These are phyloP conservation scores for Haematococcus sp. DNA, from an alignment of 139 green algal genomes.

Conservation along the genomic window DNA sequence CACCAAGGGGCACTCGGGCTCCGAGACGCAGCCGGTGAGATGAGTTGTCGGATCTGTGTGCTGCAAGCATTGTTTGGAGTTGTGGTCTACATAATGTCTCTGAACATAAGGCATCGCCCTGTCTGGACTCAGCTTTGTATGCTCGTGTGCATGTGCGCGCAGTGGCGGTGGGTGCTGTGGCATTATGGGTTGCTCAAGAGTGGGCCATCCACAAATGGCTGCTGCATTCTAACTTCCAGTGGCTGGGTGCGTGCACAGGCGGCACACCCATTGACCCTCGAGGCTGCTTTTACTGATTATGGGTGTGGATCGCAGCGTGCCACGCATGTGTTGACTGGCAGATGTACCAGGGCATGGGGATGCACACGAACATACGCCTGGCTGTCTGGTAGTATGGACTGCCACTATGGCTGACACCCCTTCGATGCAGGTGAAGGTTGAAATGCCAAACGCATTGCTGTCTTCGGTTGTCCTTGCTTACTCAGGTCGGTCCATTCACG, in stretches of 20 bases:
- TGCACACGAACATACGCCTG: too few species aligned
- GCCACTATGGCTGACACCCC: background rate
- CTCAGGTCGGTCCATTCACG: conserved; percentile 28
- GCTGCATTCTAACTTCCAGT: conserved; percentile 25
- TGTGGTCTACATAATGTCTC: background rate
- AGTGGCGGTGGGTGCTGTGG: background rate
- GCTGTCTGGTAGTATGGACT: background rate
- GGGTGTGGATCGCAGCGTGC: too few species aligned
- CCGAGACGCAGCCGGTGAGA: background rate
- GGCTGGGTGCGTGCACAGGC: conserved; percentile 19
- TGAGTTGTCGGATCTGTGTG: background rate
- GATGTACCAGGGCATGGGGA: too few species aligned
- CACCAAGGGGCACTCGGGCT: background rate
- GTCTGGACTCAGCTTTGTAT: too few species aligned
- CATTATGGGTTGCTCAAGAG: conserved; percentile 31
- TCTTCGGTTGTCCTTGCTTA: background rate
- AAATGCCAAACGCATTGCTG: too few species aligned
- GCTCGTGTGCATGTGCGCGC: background rate
- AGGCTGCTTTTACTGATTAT: too few species aligned
- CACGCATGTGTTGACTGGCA: too few species aligned
- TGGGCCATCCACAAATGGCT: conserved; percentile 29
- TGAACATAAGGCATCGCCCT: background rate
- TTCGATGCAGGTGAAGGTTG: too few species aligned
- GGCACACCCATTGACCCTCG: too few species aligned
- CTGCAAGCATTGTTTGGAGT: background rate